These are phyloP conservation scores for Heimioporus sp. DNA, from an alignment of 768 basidiomycete genomes.

Conservation along the genomic window DNA sequence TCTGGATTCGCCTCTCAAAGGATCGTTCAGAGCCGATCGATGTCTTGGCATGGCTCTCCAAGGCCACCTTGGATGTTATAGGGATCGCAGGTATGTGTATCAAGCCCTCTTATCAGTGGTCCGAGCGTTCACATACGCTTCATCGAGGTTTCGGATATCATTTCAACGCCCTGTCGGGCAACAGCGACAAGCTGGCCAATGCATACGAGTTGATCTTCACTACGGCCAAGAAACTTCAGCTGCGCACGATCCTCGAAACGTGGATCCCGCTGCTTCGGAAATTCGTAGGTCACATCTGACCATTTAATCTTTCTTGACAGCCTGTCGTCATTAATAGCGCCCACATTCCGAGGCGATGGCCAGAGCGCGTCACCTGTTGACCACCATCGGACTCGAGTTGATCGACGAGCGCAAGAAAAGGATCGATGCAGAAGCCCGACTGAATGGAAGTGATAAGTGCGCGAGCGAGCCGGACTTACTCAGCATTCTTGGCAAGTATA, in stretches of 20 bases:
- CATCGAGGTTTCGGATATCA: slow-evolving; percentile 51
- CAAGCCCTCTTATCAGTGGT: too few species aligned
- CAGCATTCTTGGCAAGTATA: slow-evolving; percentile 48
- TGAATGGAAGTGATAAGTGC: not conserved
- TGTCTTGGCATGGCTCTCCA: slow-evolving; percentile 61
- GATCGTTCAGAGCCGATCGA: slow-evolving; percentile 42
- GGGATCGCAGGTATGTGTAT: slow-evolving; percentile 55
- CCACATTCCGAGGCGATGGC: slow-evolving; percentile 44
- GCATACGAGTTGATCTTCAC: slow-evolving; percentile 56
- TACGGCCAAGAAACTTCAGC: slow-evolving; percentile 49
- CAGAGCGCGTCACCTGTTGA: slow-evolving; percentile 45
- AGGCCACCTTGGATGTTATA: slow-evolving; percentile 74
- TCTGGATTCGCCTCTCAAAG: slow-evolving; percentile 31
- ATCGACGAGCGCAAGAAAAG: slow-evolving; percentile 48
- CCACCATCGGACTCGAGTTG: slow-evolving; percentile 51
- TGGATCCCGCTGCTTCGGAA: slow-evolving; percentile 56
- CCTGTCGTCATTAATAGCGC: slow-evolving; percentile 33
- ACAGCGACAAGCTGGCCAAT: slow-evolving; percentile 50
- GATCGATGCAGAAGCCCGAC: slow-evolving; percentile 28
- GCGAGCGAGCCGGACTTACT: slow-evolving; percentile 40
- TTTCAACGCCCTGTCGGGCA: slow-evolving; percentile 51
- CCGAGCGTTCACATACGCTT: not conserved
- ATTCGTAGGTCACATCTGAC: slow-evolving; percentile 38
- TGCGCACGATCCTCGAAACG: slow-evolving; percentile 50
- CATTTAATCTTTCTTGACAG: slow-evolving; percentile 4